Base-by-base conservation (phyloP, 495 filamentous ascomycete genomes). In the Penicillium turbatum region DNA sequence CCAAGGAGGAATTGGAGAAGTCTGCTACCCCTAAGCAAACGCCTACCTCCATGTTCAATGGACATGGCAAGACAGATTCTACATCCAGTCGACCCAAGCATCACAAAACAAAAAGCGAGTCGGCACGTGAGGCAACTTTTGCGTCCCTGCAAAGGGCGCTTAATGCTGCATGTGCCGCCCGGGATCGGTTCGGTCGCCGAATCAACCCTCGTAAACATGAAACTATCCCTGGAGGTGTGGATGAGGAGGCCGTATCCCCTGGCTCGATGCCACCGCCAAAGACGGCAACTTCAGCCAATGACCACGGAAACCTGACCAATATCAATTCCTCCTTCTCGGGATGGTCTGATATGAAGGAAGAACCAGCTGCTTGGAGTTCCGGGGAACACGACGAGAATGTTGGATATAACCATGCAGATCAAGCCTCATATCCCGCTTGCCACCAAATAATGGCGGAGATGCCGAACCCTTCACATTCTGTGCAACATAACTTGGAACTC, bases 71-170 rank as follows among this genome's bases (percentile, higher is more conserved):
- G 53, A 56, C 61, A 11, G 55, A 64, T 27, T 35, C 43, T 12
- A 50, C 48, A 3, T 42, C 54, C 16, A 58, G 54, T 30, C 49
- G 55, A 42, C 29, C 49, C 30, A 73, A 71, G 51, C 72, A 74
- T 52, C 67, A 72, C 26, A 74, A 75, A 53, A 70, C 72, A 12
- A 63, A 64, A 37, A 77, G 72, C 35, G 72, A 77, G 49, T 65
- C 72, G 5, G 68, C 71, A 17, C 71, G 71, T 6, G 72, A 75
- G 43, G 73, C 72, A 36, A 77, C 72, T 3, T 75, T 75, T 54
- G 72, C 72, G 3, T 76, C 73, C 17, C 54, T 77, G 45, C 74
- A 77, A 53, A 59, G 73, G 40, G 74, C 74, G 11, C 59, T 77
- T 51, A 71, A 75, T 56, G 73, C 72, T 38, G 74, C 74, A 13